phyloP scores from a whole-genome alignment of 2,329 filamentous ascomycete species.

The Colletotrichum sp. region DNA sequence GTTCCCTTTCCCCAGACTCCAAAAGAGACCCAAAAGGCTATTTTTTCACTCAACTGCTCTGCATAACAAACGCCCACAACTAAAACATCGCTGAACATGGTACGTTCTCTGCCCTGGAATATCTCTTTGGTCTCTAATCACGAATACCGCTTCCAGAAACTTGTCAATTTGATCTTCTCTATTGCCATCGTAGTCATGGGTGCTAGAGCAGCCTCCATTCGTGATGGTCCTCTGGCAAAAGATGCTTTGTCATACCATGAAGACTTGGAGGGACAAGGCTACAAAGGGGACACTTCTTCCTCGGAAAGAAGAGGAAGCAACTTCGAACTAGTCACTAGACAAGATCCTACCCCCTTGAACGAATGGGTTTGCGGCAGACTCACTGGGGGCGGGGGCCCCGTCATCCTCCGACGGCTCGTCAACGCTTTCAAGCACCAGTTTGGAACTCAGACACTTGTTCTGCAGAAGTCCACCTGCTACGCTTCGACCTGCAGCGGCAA shows the following conservation, averaged over 20 bases:
- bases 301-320: background rate
- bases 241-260: background rate
- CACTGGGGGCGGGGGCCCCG: background rate
- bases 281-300: background rate
- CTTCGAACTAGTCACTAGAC: background rate
- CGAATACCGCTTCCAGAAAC: fast-evolving
- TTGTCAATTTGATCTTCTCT: background rate
- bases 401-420: background rate
- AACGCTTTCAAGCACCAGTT: background rate
- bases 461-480: background rate
- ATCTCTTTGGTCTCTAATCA: background rate
- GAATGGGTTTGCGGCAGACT: background rate
- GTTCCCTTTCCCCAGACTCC: background rate
- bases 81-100: background rate
- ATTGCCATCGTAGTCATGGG: background rate
- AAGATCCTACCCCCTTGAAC: background rate
- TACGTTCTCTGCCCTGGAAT: background rate
- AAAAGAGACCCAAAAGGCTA: background rate
- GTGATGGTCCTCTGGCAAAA: background rate
- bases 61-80: background rate
- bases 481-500: background rate
- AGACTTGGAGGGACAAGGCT: background rate
- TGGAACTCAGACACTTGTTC: background rate
- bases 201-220: background rate
- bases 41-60: background rate